phyloP scores from a whole-genome alignment of 2,329 filamentous ascomycete species.

The Epichloe sp. region DNA sequence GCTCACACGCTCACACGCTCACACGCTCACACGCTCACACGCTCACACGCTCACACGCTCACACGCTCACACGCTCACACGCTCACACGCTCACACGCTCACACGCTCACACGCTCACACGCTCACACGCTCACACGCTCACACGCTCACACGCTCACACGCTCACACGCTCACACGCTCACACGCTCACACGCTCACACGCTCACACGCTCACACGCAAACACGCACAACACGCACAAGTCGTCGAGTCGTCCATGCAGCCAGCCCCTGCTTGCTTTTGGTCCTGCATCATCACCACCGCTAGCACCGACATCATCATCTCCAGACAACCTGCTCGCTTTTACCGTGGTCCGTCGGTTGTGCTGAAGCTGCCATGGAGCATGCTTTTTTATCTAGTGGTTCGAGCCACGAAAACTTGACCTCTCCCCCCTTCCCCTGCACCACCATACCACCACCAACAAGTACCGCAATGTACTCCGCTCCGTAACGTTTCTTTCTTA shows the following conservation, averaged over 20 bases:
- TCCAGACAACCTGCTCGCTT: neutral
- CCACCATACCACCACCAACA: neutral
- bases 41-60: neutral
- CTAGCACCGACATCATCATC: neutral
- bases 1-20: neutral
- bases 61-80: neutral
- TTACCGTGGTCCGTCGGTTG: neutral
- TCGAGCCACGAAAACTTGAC: too few species aligned
- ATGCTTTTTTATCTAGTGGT: too few species aligned
- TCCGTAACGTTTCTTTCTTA: too few species aligned
- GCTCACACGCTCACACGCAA: neutral
- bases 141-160: neutral
- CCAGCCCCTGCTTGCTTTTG: slow-evolving; percentile 2
- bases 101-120: neutral
- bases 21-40: neutral
- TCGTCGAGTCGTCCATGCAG: neutral
- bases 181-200: neutral
- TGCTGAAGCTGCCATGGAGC: neutral
- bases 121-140: too few species aligned
- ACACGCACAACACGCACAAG: neutral
- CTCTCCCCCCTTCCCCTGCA: neutral
- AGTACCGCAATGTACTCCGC: too few species aligned
- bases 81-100: too few species aligned
- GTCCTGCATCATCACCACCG: slow-evolving; percentile 1
- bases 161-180: neutral